These are phyloP conservation scores for Sugiyamaella pinicola DNA, from an alignment of 1,139 yeast genomes.

Conservation along the genomic window DNA sequence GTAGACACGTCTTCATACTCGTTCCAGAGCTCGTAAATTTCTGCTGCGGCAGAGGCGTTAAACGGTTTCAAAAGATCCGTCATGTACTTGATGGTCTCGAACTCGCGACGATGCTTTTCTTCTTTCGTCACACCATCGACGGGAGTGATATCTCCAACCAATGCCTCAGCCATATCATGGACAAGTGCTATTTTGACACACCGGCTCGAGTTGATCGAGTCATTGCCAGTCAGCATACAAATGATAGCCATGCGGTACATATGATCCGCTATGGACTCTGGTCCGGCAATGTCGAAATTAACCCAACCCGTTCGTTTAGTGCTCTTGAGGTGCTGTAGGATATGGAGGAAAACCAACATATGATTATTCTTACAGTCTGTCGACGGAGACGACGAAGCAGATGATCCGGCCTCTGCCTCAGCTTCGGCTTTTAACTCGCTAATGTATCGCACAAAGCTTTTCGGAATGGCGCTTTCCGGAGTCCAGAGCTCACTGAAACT, in stretches of 20 bases:
- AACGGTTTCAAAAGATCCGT: slow-evolving; percentile 62
- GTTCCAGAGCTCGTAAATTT: slow-evolving; percentile 74
- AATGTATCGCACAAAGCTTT: slow-evolving; percentile 50
- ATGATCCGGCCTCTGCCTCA: not conserved
- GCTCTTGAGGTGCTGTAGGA: slow-evolving; percentile 71
- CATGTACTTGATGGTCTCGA: slow-evolving; percentile 68
- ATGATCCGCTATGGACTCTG: slow-evolving; percentile 88
- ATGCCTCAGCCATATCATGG: slow-evolving; percentile 91
- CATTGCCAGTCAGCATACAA: slow-evolving; percentile 68
- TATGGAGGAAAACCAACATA: slow-evolving; percentile 59
- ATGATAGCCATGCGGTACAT: slow-evolving; percentile 95
- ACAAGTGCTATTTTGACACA: slow-evolving; percentile 87
- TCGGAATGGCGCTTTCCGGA: slow-evolving; percentile 62
- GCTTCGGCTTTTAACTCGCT: slow-evolving; percentile 22
- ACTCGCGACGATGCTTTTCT: slow-evolving; percentile 82
- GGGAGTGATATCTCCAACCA: slow-evolving; percentile 96
- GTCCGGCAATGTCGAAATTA: slow-evolving; percentile 63
- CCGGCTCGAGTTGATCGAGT: slow-evolving; percentile 48
- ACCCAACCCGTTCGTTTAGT: slow-evolving; percentile 96
- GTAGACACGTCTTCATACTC: slow-evolving; percentile 87
- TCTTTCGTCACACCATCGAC: slow-evolving; percentile 66
- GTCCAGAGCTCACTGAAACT: slow-evolving; percentile 48
- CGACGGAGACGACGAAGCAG: not conserved
- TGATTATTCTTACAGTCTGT: slow-evolving; percentile 8
- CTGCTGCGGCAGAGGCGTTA: slow-evolving; percentile 63